A percentile compares a stretch with the other conserved stretches of the same genome.
These are phyloP conservation scores for Zymoseptoria pseudotritici DNA, from an alignment of 2,329 filamentous ascomycete genomes.

Conservation along the genomic window DNA sequence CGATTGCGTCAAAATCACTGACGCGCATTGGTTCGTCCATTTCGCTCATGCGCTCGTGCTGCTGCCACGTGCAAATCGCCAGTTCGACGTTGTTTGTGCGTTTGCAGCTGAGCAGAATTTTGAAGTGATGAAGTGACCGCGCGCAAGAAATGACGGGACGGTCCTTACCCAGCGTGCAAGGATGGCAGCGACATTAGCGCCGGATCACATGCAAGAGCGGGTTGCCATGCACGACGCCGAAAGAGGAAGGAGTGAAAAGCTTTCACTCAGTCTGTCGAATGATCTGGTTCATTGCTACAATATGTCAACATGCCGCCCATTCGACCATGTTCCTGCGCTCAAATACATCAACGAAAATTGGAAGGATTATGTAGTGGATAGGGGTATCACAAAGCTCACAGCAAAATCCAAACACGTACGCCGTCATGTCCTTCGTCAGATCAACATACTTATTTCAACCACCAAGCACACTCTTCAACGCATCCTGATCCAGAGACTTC, in stretches of 20 bases:
- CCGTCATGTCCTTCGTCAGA: background rate
- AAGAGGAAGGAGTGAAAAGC: background rate
- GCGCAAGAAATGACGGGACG: too few relatives aligned
- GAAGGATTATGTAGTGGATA: background rate
- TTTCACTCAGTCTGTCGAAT: background rate
- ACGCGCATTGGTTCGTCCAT: background rate
- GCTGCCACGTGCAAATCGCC: background rate
- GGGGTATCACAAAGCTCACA: background rate
- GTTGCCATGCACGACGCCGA: background rate
- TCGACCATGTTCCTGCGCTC: background rate
- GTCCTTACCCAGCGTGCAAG: background rate
- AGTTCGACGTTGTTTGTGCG: background rate
- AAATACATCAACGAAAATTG: constrained; percentile 33
- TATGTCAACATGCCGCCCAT: background rate
- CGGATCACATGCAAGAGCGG: background rate
- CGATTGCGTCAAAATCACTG: background rate
- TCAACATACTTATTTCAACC: background rate
- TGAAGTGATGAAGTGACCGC: background rate
- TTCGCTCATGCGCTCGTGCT: background rate
- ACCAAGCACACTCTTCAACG: constrained; percentile 39
- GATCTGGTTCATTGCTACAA: background rate
- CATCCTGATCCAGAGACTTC: constrained; percentile 51
- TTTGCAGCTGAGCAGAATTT: background rate
- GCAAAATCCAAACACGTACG: background rate
- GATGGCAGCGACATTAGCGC: background rate